phyloP scores from a whole-genome alignment of 208 protist species.

The Entamoeba dispar region DNA sequence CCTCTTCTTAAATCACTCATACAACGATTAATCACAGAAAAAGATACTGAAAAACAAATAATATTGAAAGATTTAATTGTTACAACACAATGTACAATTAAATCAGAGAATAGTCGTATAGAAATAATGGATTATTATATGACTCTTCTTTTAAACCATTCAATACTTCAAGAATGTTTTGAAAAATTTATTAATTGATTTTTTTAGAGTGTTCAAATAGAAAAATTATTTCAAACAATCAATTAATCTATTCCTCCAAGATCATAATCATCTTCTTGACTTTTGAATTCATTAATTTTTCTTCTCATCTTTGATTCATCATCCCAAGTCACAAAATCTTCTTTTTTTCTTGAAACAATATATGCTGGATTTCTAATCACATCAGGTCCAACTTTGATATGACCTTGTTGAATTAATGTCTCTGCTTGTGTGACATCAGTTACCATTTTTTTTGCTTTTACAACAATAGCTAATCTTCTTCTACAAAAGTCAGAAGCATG shows the following conservation, averaged over 20 bases:
- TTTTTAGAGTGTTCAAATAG: neutral
- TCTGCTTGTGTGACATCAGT: neutral
- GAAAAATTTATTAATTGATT: no score
- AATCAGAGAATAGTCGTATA: no score
- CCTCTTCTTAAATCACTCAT: no score
- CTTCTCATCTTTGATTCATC: neutral
- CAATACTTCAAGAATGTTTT: no score
- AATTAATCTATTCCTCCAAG: neutral
- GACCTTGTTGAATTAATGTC: conserved; percentile 16
- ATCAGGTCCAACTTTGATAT: conserved; percentile 12
- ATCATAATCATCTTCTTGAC: conserved; percentile 13
- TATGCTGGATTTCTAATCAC: conserved; percentile 11
- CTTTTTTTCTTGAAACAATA: neutral
- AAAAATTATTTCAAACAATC: neutral
- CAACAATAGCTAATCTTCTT: neutral
- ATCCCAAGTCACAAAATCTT: conserved; percentile 10
- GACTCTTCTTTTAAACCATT: no score
- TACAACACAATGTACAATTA: no score
- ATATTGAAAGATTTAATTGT: no score
- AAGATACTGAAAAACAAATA: no score
- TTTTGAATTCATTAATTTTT: conserved; percentile 4
- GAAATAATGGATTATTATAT: no score
- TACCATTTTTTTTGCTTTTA: conserved; percentile 1
- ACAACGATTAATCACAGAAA: no score
- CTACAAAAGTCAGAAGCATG: neutral